Evolutionary conservation across 106 monocot genomes (phyloP).

Genomic region (Dioscorea dumetorum): DNA sequence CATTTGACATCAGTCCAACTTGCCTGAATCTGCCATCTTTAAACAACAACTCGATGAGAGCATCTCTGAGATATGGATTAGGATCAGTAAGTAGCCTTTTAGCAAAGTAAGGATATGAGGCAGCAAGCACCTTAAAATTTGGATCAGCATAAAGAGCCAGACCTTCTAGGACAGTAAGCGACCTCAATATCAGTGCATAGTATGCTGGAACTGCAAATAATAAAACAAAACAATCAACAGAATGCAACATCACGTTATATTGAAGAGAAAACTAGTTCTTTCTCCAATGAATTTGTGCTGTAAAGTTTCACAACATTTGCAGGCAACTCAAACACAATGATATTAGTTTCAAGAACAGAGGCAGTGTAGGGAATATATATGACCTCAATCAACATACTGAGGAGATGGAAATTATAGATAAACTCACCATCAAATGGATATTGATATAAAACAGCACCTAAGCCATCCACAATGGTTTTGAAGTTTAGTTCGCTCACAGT

Average conservation of each 20-base stretch:
- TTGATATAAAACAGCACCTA: constrained; percentile 90
- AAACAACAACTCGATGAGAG: constrained; percentile 92
- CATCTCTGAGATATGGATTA: constrained; percentile 99
- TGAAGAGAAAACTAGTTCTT: no score
- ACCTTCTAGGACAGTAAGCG: constrained; percentile 97
- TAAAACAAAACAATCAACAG: background rate
- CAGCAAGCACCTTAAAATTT: constrained; percentile 97
- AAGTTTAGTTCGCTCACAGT: constrained; percentile 97
- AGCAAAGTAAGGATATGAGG: constrained; percentile 99
- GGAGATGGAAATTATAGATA: background rate
- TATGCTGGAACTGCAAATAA: constrained; percentile 87
- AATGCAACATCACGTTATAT: no score
- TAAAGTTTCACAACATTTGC: no score
- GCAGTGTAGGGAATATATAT: no score
- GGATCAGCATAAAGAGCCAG: constrained; percentile 94
- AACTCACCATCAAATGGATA: constrained; percentile 94
- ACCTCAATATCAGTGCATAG: constrained; percentile 96
- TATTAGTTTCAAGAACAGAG: no score
- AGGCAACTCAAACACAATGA: no score
- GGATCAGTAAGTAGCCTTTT: constrained; percentile 98
- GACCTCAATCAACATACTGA: no score
- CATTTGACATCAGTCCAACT: constrained; percentile 5
- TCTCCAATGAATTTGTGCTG: no score
- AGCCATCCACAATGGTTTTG: constrained; percentile 91
- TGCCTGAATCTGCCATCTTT: constrained; percentile 99